Evolutionary conservation across 306 rosid genomes (phyloP), one percentile per base, ranked within the genome.

Genomic region (Urtica urens): DNA sequence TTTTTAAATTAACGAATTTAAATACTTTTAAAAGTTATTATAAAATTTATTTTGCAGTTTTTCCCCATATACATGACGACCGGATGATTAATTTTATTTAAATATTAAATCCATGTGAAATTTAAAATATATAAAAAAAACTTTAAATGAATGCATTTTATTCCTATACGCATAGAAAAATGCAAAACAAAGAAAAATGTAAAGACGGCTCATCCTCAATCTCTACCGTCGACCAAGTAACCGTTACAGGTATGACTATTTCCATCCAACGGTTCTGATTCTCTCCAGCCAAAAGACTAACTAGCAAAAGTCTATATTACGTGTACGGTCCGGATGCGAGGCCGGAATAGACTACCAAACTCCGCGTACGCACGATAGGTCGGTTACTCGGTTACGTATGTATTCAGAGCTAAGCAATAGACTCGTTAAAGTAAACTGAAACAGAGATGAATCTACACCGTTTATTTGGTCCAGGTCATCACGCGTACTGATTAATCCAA

Each of bases 161-260:
- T n/a, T n/a, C n/a, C n/a, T n/a, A n/a, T n/a, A n/a, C n/a, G n/a
- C n/a, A n/a, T 38, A 20, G 17, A 16, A 38, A 38, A 38, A 10
- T 47, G 51, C 10, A 5, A 4, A 24, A n/a, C n/a, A n/a, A n/a
- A n/a, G n/a, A n/a, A n/a, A n/a, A n/a, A n/a, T n/a, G n/a, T n/a
- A 16, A 13, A 13, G 28, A 26, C 49, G 22, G 4, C 20, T 10
- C 25, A 44, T 16, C 23, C 49, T 20, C 49, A 17, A 27, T 27
- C 38, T 30, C 39, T n/a, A 49, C 54, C 54, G 39, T 49, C 39
- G 38, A 49, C 39, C 14, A 23, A 23, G 34, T 53, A 14, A 23
- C 58, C 58, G 58, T 53, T 53, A 38, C 23, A 7, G 5, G 9
- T 21, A 2, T n/a, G 20, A 27, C 39, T n/a, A 23, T 46, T 10